A percentile compares a stretch with the other conserved stretches of the same genome.
Evolutionary conservation across 192 early-diverging fungal genomes (phyloP).

Genomic region (Rhizophagus sp.): DNA sequence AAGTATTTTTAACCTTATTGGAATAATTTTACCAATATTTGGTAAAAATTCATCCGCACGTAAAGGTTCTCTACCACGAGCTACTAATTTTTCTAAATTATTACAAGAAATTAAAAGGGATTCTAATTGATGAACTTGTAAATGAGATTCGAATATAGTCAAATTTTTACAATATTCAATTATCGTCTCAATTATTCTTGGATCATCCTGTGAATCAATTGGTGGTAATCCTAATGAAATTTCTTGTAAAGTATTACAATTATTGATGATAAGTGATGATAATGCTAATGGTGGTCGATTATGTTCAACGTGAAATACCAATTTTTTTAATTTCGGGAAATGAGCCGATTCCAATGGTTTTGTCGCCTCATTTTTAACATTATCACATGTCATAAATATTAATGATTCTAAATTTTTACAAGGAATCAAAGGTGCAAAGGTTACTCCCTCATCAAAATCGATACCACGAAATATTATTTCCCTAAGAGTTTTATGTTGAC

Average conservation of each 20-base stretch:
- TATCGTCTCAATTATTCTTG: slow-evolving; percentile 1
- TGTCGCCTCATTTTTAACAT: neutral
- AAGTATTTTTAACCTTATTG: neutral
- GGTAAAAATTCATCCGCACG: slow-evolving; percentile 3
- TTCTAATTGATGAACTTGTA: slow-evolving; percentile 9
- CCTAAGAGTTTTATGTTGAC: neutral
- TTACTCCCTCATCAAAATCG: slow-evolving; percentile 12
- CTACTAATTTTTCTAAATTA: neutral
- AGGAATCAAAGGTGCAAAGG: neutral
- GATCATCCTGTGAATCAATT: neutral
- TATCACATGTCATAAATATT: slow-evolving; percentile 4
- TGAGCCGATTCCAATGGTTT: slow-evolving; percentile 3
- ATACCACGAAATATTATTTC: slow-evolving; percentile 16
- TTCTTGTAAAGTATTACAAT: slow-evolving; percentile 1
- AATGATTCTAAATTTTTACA: slow-evolving; percentile 18
- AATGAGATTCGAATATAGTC: neutral
- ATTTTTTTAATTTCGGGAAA: slow-evolving; percentile 9
- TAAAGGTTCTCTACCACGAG: slow-evolving; percentile 9
- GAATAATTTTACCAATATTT: neutral
- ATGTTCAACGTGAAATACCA: slow-evolving; percentile 2
- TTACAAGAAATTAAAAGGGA: neutral
- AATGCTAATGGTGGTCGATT: neutral
- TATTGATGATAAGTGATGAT: neutral
- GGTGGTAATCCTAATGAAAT: neutral
- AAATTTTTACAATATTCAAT: slow-evolving; percentile 11